Evolutionary conservation across 1,139 yeast genomes (phyloP), one percentile per base, ranked within the genome.

Genomic region (Magnusiomyces fungicola): DNA sequence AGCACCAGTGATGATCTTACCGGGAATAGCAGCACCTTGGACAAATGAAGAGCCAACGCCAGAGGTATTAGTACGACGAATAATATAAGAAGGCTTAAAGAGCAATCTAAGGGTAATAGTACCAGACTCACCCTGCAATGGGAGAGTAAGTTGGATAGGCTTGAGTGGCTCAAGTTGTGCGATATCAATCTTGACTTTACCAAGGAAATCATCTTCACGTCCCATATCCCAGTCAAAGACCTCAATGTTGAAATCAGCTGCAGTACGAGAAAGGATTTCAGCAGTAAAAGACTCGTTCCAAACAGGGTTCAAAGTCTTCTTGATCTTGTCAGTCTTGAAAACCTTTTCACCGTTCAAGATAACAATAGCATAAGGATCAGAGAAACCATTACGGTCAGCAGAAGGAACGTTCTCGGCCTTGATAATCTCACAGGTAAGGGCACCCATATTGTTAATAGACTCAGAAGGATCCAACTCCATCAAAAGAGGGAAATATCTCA

Each of bases 191-290:
- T 62, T 60, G n/a, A 82, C 88, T 33, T 69, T 69, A 50, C 97
- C 96, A 52, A 92, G 73, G 53, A 75, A 72, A 66, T 92, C 97
- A 65, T 92, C 94, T 55, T 77, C 79, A 55, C 81, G 87, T 55
- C 96, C 96, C 57, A 90, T 79, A 68, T 92, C 98, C 96, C 97
- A 90, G 64, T 92, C 98, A 60, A 66, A 75, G 30, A 86, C 79
- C 50, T 74, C 77, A 46, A 86, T 72, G 52, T 70, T 70, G 51
- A 90, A 67, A 3, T 68, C 66, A 12, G 88, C 78, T 61, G 80
- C 81, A 50, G 76, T 78, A 61, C 86, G 78, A 64, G 84, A 77
- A 37, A 70, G 63, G 23, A 84, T 78, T 24, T 73, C 72, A 30
- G 80, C 70, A 21, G 75, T 70, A 54, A 76, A 62, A 51, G 66